A percentile compares a stretch with the other conserved stretches of the same genome.
Conservation (phyloP, 75 land plant species). For the Chamaecyparis obtusa region DNA sequence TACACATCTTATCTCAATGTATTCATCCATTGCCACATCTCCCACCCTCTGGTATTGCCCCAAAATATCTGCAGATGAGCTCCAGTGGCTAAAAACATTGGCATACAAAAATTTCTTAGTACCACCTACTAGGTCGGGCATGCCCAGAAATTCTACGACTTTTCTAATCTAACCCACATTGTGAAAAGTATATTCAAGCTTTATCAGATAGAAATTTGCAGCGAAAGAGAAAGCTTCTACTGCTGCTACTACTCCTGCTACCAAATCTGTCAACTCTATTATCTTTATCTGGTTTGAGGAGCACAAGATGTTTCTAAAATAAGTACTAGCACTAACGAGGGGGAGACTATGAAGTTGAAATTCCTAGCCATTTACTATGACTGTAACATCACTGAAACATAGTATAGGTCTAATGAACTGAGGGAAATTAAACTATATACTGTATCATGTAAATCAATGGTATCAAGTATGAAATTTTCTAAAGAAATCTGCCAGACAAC, state of each 20-base stretch:
- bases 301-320: constrained; percentile 26
- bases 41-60: constrained; percentile 19
- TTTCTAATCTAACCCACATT: constrained; percentile 31
- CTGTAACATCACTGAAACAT: too few relatives aligned
- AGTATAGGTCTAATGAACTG: too few relatives aligned
- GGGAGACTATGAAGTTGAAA: constrained; percentile 45
- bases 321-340: constrained; percentile 24
- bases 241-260: too few relatives aligned
- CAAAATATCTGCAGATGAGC: constrained; percentile 19
- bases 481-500: too few relatives aligned
- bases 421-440: too few relatives aligned
- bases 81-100: constrained; percentile 39
- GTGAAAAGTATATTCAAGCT: constrained; percentile 27
- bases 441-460: too few relatives aligned
- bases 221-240: constrained; percentile 37
- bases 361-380: constrained; percentile 26
- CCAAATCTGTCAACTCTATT: constrained; percentile 12
- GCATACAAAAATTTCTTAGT: constrained; percentile 35
- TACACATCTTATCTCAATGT: constrained; percentile 33
- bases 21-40: constrained; percentile 37
- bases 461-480: too few relatives aligned
- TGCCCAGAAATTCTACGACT: constrained; percentile 33
- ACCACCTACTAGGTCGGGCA: constrained; percentile 35
- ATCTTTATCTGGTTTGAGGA: neutral
- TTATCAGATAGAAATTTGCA: constrained; percentile 35